Conservation (phyloP, 306 rosid genomes). For the Urtica urens region DNA sequence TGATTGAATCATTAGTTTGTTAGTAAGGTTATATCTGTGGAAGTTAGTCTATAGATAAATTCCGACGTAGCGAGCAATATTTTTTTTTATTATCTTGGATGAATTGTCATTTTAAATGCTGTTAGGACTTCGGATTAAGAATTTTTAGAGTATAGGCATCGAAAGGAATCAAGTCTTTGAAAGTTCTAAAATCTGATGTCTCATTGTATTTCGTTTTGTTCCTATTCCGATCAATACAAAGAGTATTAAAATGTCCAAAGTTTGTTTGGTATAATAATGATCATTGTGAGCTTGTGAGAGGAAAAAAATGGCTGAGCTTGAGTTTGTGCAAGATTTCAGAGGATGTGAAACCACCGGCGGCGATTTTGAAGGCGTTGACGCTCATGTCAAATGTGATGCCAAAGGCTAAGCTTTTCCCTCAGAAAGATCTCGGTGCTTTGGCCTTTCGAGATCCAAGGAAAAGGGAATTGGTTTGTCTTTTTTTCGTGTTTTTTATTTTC, state of each 20-base stretch:
- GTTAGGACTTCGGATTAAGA: no score
- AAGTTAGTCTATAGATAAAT: no score
- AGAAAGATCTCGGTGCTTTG: conserved; percentile 46
- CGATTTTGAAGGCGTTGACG: conserved; percentile 40
- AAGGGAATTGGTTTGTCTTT: conserved; percentile 63
- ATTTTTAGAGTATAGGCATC: no score
- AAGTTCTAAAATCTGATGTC: no score
- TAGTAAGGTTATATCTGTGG: no score
- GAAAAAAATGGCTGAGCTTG: conserved; percentile 29
- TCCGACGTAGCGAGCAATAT: no score
- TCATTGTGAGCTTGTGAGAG: no score
- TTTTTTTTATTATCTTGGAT: neutral
- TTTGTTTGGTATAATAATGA: no score
- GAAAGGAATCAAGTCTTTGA: no score
- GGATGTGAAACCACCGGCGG: conserved; percentile 52
- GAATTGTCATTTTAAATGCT: neutral
- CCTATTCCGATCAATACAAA: no score
- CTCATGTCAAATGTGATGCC: conserved; percentile 55
- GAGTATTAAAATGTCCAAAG: no score
- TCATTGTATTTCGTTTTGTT: no score
- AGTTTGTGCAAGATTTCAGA: conserved; percentile 66
- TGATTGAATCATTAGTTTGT: neutral
- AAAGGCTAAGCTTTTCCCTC: conserved; percentile 68
- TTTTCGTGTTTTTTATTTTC: conserved; percentile 3
- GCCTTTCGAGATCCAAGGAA: conserved; percentile 62